Base-by-base conservation (phyloP, 2,329 filamentous ascomycete genomes). In the Claviceps pazoutovae region DNA sequence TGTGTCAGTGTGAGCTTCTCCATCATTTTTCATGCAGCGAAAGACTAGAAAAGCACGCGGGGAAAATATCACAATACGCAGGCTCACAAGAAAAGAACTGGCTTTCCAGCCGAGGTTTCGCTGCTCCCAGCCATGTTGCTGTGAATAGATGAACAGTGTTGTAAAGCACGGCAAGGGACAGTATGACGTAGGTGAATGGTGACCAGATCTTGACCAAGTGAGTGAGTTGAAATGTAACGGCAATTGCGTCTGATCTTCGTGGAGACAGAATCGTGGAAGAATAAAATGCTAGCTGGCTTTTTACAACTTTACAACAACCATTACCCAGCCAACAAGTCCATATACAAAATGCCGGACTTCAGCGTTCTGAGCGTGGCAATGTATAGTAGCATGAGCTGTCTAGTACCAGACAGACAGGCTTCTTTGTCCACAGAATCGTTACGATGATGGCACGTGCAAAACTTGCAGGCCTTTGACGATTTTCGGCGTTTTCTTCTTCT, bases 31-130 rank as follows among this genome's bases (percentile, higher is more conserved):
- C 9, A 26, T 7, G 8, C n/a, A 17, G 5, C 16, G 4, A 34
- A 26, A n/a, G 23, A 9, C 3, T 13, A 30, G n/a, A 14, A 17
- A 17, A 19, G 19, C n/a, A 39, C 9, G 7, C 8, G 16, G 17
- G 17, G 5, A 19, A 13, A n/a, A 34, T 9, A 4, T 37, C 17
- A 37, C 14, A 16, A 4, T 13, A 14, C 4, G 3, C 30, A 47
- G n/a, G 21, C 51, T 41, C 56, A 73, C 70, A 73, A 72, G 62
- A 73, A 73, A 37, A 73, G 57, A 9, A 73, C 69, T 50, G 68
- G 67, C 55, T 68, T 71, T 46, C 56, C 54, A 51, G 61, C 41
- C 39, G 51, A 55, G 43, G 61, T 61, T 50, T 67, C 67, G 48
- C 68, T 71, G 23, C 63, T 61, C 51, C 61, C 61, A 38, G 60